A percentile compares a stretch with the other conserved stretches of the same genome.
Conservation (phyloP, 1,284 basidiomycete genomes). For the Xerocomus minutiporus region DNA sequence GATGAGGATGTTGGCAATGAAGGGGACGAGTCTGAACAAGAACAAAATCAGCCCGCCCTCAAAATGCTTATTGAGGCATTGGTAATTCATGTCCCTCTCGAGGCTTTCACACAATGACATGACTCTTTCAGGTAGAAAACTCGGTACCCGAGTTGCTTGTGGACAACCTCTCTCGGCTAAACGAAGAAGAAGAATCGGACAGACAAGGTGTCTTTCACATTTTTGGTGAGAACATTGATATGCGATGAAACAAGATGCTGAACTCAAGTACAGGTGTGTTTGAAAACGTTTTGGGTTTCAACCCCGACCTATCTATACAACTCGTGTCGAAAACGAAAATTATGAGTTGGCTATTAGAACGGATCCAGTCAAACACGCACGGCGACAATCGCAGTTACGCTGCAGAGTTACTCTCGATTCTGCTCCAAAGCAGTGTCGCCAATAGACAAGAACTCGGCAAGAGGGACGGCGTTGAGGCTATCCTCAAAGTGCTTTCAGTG, state of each 20-base stretch:
- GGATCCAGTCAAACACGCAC: constrained; percentile 69
- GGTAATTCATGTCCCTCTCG: constrained; percentile 43
- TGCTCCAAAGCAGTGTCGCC: constrained; percentile 69
- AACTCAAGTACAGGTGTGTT: constrained; percentile 66
- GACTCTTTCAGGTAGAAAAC: constrained; percentile 58
- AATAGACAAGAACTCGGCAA: constrained; percentile 66
- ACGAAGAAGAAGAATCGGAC: constrained; percentile 84
- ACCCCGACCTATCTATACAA: constrained; percentile 66
- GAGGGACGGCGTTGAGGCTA: constrained; percentile 73
- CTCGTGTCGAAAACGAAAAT: constrained; percentile 74
- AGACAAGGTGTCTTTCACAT: constrained; percentile 88
- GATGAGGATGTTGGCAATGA: constrained; percentile 92
- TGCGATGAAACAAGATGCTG: background rate
- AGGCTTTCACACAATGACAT: constrained; percentile 2
- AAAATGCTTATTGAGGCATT: constrained; percentile 71
- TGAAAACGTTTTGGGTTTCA: constrained; percentile 88
- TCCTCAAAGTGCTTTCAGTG: constrained; percentile 80
- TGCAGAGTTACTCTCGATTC: constrained; percentile 84
- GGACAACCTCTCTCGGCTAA: constrained; percentile 79
- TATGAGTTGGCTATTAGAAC: constrained; percentile 74
- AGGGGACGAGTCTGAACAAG: constrained; percentile 62
- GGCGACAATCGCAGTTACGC: constrained; percentile 87
- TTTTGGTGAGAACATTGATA: constrained; percentile 48
- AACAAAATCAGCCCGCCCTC: constrained; percentile 64
- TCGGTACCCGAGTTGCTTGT: constrained; percentile 87